These are phyloP conservation scores for Pichia eremophila DNA, from an alignment of 805 yeast species.

Conservation along the genomic window DNA sequence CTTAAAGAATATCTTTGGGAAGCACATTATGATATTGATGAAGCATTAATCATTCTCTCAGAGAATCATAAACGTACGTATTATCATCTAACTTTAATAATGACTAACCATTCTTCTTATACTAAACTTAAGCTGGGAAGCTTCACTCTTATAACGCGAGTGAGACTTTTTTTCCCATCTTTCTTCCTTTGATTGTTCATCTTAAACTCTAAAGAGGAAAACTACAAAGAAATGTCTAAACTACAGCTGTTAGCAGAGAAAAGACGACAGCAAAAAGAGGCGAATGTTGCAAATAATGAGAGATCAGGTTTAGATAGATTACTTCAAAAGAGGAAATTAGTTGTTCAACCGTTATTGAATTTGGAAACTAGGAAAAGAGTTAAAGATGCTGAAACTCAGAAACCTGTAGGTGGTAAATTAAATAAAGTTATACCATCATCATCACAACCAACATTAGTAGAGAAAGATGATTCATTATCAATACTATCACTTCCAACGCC, in stretches of 20 bases:
- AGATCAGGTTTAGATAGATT: not conserved
- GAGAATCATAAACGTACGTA: slow-evolving; percentile 10
- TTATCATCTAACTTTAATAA: not conserved
- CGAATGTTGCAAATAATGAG: not conserved
- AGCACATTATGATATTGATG: slow-evolving; percentile 8
- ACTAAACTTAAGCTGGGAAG: too few relatives aligned
- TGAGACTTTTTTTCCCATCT: not conserved
- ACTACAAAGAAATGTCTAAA: slow-evolving; percentile 10
- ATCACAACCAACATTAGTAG: too few relatives aligned
- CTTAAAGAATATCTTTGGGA: slow-evolving; percentile 11
- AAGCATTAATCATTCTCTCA: slow-evolving; percentile 2
- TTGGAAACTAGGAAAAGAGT: not conserved
- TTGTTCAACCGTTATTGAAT: not conserved
- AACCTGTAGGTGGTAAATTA: too few relatives aligned
- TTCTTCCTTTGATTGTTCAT: not conserved
- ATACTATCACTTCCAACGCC: not conserved
- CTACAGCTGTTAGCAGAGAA: slow-evolving; percentile 11
- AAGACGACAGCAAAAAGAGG: not conserved
- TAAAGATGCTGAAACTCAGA: too few relatives aligned
- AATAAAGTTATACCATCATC: too few relatives aligned
- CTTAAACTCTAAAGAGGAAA: too few relatives aligned
- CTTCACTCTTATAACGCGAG: not conserved
- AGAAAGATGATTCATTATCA: too few relatives aligned
- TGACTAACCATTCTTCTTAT: too few relatives aligned
- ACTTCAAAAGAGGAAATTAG: not conserved